A percentile compares a stretch with the other conserved stretches of the same genome.
Conservation (phyloP, 2,329 filamentous ascomycete genomes). For the Curvularia sp. region DNA sequence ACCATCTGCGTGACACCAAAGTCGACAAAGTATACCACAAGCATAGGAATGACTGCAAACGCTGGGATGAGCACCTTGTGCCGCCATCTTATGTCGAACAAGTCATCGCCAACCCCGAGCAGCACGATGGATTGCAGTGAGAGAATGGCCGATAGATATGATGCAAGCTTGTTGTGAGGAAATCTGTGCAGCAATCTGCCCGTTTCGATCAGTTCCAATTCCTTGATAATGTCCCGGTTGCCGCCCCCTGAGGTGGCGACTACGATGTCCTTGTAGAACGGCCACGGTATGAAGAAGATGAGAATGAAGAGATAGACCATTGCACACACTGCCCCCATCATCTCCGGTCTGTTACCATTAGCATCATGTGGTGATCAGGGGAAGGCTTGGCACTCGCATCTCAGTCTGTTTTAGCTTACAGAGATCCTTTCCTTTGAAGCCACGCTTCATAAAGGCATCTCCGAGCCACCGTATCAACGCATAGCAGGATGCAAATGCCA, state of each 20-base stretch:
- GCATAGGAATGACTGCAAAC: constrained; percentile 88
- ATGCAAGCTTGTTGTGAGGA: constrained; percentile 95
- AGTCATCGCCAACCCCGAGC: constrained; percentile 91
- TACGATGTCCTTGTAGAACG: constrained; percentile 98
- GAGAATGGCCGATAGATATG: constrained; percentile 91
- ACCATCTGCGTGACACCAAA: constrained; percentile 97
- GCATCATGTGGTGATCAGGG: constrained; percentile 9
- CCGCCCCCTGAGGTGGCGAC: constrained; percentile 92
- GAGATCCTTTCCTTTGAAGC: constrained; percentile 88
- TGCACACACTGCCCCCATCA: constrained; percentile 93
- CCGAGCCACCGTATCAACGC: constrained; percentile 93
- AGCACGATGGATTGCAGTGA: constrained; percentile 90
- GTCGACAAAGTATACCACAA: constrained; percentile 97
- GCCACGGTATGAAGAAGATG: constrained; percentile 93
- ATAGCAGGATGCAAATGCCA: constrained; percentile 83
- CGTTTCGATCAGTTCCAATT: constrained; percentile 75
- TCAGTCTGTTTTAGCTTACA: constrained; percentile 77
- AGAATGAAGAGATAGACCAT: constrained; percentile 89
- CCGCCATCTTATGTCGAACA: constrained; percentile 98
- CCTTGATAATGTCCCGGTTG: constrained; percentile 84
- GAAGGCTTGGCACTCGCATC: constrained; percentile 63
- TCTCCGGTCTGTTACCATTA: constrained; percentile 72
- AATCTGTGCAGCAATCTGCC: constrained; percentile 90
- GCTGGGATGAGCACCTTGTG: constrained; percentile 99
- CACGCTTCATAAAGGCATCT: constrained; percentile 84